Base-by-base conservation (phyloP, 306 rosid genomes). In the Fragaria ananassa region DNA sequence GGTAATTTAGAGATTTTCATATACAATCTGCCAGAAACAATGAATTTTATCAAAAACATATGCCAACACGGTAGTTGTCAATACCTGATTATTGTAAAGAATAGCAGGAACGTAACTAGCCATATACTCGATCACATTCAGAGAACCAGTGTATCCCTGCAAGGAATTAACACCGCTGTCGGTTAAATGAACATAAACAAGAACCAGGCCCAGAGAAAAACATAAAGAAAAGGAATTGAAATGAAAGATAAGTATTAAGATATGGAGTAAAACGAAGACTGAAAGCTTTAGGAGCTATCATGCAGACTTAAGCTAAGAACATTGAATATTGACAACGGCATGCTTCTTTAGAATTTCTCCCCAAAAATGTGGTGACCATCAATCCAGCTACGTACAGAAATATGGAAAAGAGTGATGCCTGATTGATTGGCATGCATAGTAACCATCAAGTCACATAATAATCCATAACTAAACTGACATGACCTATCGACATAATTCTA, bases 61-160 rank as follows among this genome's bases (percentile, higher is more conserved):
- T 42, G 82, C 74, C 82, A 76, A 44, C 47, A 71, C 3, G 64
- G 79, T 60, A 68, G 68, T 35, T 56, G 71, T 34, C 14, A 60
- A 75, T 90, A 95, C 99, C 99, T 95, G 99, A 81, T 77, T 92
- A 84, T 92, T 89, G 90, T 90, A 95, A 41, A 95, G 87, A 70
- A 87, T 34, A n/a, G 74, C 75, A 63, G 99, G 99, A 51, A 95
- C 92, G 66, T 12, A 90, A 71, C 97, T 81, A 70, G 97, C 89
- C 4, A 78, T 67, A 83, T 74, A 87, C 91, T 95, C 99, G 3
- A 92, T 88, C 78, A 95, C 70, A 91, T 95, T 95, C 88, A 95
- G 81, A 82, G 82, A 45, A 14, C 88, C 79, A 47, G 99, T 95
- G 86, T 88, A 95, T 81, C 79, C 97, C 97, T 95, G 93, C 88